These are phyloP conservation scores for Penicillium sp. DNA, from an alignment of 2,329 filamentous ascomycete species.

Conservation along the genomic window DNA sequence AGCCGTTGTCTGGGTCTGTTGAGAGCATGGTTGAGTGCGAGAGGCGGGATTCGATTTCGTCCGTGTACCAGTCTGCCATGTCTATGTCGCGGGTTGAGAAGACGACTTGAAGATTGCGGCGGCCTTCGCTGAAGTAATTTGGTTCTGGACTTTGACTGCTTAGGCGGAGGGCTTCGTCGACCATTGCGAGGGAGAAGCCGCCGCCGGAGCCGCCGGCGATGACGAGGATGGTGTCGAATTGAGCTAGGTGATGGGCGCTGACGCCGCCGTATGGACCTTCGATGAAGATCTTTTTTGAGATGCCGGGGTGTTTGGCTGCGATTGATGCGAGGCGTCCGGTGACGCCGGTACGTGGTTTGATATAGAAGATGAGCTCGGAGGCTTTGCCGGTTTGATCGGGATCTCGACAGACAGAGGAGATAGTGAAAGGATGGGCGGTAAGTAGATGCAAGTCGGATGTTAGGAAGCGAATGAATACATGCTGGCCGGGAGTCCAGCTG, in stretches of 20 bases:
- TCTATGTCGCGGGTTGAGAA: constrained; percentile 18
- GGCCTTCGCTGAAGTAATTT: not conserved
- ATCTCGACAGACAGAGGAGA: constrained; percentile 44
- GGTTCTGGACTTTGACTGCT: constrained; percentile 1
- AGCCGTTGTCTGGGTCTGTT: constrained; percentile 7
- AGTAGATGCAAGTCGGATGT: constrained; percentile 39
- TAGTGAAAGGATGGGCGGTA: constrained; percentile 51
- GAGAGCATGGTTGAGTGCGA: constrained; percentile 16
- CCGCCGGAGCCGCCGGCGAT: constrained; percentile 54
- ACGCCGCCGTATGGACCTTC: constrained; percentile 55
- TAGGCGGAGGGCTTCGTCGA: constrained; percentile 39
- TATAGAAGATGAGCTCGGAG: constrained; percentile 49
- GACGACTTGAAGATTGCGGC: constrained; percentile 17
- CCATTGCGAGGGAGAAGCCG: constrained; percentile 48
- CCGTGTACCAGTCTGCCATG: constrained; percentile 23
- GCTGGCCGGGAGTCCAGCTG: constrained; percentile 49
- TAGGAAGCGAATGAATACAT: constrained; percentile 51
- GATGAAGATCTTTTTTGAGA: constrained; percentile 44
- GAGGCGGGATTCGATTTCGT: constrained; percentile 18
- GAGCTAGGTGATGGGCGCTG: constrained; percentile 35
- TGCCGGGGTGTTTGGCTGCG: constrained; percentile 35
- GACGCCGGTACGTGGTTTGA: constrained; percentile 46
- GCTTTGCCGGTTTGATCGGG: constrained; percentile 13
- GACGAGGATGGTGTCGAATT: constrained; percentile 44
- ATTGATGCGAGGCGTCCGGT: constrained; percentile 43